Evolutionary conservation across 2,329 filamentous ascomycete genomes (phyloP).

Genomic region (Elsinoe ampelina): DNA sequence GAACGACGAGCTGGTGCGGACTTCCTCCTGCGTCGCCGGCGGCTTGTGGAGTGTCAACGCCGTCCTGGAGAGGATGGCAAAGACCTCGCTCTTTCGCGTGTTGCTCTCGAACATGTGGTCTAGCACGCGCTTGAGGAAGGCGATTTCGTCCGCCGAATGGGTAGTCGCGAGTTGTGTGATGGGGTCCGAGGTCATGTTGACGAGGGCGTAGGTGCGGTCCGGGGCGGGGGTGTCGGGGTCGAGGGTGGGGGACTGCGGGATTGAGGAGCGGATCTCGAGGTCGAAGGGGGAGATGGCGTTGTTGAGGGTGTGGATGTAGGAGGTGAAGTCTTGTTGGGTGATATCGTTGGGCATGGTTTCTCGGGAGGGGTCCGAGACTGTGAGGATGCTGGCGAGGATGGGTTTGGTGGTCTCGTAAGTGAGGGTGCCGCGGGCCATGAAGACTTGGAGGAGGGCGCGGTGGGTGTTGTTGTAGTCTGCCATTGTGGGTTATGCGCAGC

Average conservation of each 20-base stretch:
- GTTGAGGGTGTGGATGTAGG: conserved; percentile 62
- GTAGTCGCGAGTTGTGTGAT: conserved; percentile 80
- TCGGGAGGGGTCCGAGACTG: conserved; percentile 41
- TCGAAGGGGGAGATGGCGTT: conserved; percentile 69
- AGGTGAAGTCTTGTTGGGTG: conserved; percentile 56
- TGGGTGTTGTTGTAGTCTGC: conserved; percentile 54
- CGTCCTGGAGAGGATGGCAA: conserved; percentile 72
- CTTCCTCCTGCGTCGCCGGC: conserved; percentile 18
- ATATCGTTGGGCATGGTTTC: conserved; percentile 52
- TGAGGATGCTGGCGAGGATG: conserved; percentile 67
- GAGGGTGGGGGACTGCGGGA: conserved; percentile 43
- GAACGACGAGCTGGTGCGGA: conserved; percentile 38
- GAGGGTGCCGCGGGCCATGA: conserved; percentile 69
- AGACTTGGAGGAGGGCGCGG: conserved; percentile 82
- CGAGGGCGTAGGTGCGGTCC: conserved; percentile 65
- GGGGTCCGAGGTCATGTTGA: conserved; percentile 79
- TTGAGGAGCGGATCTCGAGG: conserved; percentile 69
- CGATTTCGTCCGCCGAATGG: conserved; percentile 72
- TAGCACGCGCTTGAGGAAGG: conserved; percentile 77
- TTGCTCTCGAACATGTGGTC: conserved; percentile 94
- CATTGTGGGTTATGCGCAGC: neutral
- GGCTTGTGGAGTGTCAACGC: conserved; percentile 58
- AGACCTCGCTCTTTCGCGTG: conserved; percentile 65
- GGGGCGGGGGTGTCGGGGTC: neutral
- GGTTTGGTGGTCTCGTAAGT: conserved; percentile 64